Conservation (phyloP, 768 basidiomycete species). For the Suillus placidus region DNA sequence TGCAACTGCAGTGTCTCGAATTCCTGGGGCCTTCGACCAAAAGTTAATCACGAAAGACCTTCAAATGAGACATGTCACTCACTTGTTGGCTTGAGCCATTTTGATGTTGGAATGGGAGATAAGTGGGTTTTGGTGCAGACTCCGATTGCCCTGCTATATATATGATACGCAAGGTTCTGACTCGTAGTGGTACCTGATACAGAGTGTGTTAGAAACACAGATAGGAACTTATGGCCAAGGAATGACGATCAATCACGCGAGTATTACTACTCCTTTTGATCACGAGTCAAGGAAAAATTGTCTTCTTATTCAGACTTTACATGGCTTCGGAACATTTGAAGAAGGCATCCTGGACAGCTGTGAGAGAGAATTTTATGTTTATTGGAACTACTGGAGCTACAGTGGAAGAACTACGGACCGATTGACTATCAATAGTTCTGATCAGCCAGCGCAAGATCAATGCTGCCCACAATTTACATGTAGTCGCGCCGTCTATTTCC, state of each 20-base stretch:
- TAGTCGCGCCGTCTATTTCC: too few relatives aligned
- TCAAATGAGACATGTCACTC: not conserved
- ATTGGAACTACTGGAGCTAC: too few relatives aligned
- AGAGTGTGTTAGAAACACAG: not conserved
- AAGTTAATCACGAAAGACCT: not conserved
- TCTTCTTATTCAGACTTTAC: too few relatives aligned
- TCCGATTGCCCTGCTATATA: not conserved
- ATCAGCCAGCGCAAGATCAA: too few relatives aligned
- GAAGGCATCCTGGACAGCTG: not conserved
- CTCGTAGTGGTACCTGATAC: too few relatives aligned
- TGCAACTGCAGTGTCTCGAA: slow-evolving; percentile 69
- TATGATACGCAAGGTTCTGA: not conserved
- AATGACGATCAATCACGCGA: not conserved
- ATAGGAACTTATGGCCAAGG: too few relatives aligned
- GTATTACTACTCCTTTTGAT: not conserved
- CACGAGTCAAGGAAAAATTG: not conserved
- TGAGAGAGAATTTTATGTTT: not conserved
- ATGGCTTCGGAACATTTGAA: too few relatives aligned
- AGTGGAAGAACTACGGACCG: too few relatives aligned
- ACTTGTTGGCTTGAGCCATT: slow-evolving; percentile 31
- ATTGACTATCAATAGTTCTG: too few relatives aligned
- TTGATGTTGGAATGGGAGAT: not conserved
- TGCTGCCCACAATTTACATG: too few relatives aligned
- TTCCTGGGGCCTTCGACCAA: slow-evolving; percentile 41
- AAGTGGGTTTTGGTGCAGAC: too few relatives aligned